phyloP scores from a whole-genome alignment of 805 yeast genomes.

The Lipomyces mesembrius region DNA sequence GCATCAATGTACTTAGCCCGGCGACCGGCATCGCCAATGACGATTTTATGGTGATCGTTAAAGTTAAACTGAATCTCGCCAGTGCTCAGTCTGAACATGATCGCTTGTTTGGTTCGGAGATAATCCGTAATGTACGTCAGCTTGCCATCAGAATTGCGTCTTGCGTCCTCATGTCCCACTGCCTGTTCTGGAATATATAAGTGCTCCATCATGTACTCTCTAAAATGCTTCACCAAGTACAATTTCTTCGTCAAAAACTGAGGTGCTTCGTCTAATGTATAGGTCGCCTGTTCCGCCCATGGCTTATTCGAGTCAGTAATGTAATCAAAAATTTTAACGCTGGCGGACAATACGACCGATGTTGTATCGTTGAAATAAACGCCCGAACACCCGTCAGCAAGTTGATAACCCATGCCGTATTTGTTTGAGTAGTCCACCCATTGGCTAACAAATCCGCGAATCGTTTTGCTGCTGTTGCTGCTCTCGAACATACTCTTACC shows the following conservation, averaged over 20 bases:
- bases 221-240: slow-evolving; percentile 84
- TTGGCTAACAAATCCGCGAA: slow-evolving; percentile 66
- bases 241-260: slow-evolving; percentile 58
- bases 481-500: neutral
- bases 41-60: slow-evolving; percentile 89
- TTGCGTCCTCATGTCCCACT: slow-evolving; percentile 57
- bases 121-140: slow-evolving; percentile 74
- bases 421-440: slow-evolving; percentile 98
- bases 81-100: slow-evolving; percentile 91
- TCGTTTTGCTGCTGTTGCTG: neutral
- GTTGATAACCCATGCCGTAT: slow-evolving; percentile 92
- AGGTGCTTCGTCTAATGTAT: slow-evolving; percentile 15
- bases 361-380: slow-evolving; percentile 85
- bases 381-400: slow-evolving; percentile 88
- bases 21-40: slow-evolving; percentile 75
- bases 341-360: slow-evolving; percentile 67
- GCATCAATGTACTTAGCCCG: slow-evolving; percentile 73
- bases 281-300: neutral
- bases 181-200: slow-evolving; percentile 53
- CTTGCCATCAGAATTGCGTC: neutral
- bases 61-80: slow-evolving; percentile 94
- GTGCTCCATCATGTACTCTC: slow-evolving; percentile 89
- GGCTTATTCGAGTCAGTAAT: slow-evolving; percentile 14
- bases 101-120: slow-evolving; percentile 75
- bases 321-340: slow-evolving; percentile 39